Evolutionary conservation across 495 filamentous ascomycete species (phyloP), one percentile per base, ranked within the genome.

Genomic region (Sordaria brevicollis): DNA sequence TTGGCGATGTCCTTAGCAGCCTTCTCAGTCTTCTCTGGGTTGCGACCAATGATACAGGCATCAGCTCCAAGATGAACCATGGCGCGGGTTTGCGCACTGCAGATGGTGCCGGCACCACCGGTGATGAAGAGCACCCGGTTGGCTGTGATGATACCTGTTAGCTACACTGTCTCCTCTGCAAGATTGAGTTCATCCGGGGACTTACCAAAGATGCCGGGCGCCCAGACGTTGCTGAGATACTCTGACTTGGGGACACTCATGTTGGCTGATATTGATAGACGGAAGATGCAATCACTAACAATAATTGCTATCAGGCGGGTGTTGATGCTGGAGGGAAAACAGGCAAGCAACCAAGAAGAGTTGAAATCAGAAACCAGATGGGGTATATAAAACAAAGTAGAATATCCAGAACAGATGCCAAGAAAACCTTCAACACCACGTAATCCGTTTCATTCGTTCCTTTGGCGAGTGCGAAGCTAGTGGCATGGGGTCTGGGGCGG

Each of bases 121-220:
- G 95, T 99, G 76, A 96, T 96, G 83, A 98, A 94, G 72, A 97
- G 86, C 21, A 98, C 93, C 77, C 95, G 95, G 76, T 92, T 89
- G 69, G 87, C 92, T 94, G 76, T 7, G 68, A 6, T 3, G 9
- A n/a, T 34, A 10, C 7, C 17, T 31, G 49, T 62, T 31, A 62
- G 25, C 49, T 15, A 62, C 2, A 31, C 49, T 62, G 25, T 33
- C 5, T 31, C 9, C 0, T 62, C 49, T 8, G 13, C 25, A 17
- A 11, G 29, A 31, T 15, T 21, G 15, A 67, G 37, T 69, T 66
- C 4, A 65, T 39, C 8, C 17, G 31, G 15, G n/a, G 21, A 54
- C 83, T 65, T 74, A 94, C 92, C 85, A 75, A 96, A 97, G 67
- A 96, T 88, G 70, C 90, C 91, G 82, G 94, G 89, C 70, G 86